Evolutionary conservation across 1,139 yeast genomes (phyloP), one percentile per base, ranked within the genome.

Genomic region (Scheffersomyces lignicola): DNA sequence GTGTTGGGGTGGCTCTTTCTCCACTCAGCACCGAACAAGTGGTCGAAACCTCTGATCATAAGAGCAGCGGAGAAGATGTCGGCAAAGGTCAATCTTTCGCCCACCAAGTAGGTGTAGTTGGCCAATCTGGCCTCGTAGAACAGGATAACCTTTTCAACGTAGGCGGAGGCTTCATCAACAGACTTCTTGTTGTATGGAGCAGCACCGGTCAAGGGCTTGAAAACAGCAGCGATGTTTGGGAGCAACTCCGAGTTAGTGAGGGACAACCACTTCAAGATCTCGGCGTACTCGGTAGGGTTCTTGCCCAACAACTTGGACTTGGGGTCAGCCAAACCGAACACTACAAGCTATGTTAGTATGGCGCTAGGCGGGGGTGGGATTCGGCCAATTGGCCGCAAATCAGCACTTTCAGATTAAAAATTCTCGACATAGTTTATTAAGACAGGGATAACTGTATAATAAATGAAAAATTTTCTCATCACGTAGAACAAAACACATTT

Each of bases 391-490:
- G 9, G 23, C 9, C 9, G n/a, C n/a, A 20, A n/a, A n/a, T n/a
- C n/a, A n/a, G n/a, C n/a, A n/a, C n/a, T 46, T 56, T 75, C 80
- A 75, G 80, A 70, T 45, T 60, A 48, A 45, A 60, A 52, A 54
- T 62, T 73, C 83, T 83, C 90, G 87, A 82, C 90, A 83, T 76
- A 59, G 57, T 76, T 51, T 74, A 62, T 83, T 83, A 81, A 83
- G 92, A 83, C 92, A 83, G 92, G 92, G 92, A 83, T 83, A 83
- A 83, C 90, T 83, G 88, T 80, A 59, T 69, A 67, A 72, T 60
- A 48, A 53, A 51, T 53, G 53, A 64, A 65, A 62, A 65, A 51
- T 47, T 54, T 53, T 69, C 68, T 78, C 84, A 79, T 82, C 88
- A 80, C 62, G 54, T 55, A 30, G 40, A 24, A 37, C 25, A 29